Conservation (phyloP, 2,329 filamentous ascomycete genomes). For the Apiospora malaysiana region DNA sequence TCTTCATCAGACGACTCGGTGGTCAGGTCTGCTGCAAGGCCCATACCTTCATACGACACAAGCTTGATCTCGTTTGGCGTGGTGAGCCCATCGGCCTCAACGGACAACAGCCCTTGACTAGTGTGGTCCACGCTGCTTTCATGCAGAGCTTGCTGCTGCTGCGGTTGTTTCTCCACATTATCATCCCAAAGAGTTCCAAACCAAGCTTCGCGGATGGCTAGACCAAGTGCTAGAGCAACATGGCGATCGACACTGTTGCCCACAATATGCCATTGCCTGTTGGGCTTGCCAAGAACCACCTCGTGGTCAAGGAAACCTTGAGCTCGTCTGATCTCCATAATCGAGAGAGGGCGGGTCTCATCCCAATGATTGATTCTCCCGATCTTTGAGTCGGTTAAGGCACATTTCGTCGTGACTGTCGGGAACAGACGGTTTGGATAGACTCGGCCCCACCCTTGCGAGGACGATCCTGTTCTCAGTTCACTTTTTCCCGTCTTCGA, state of each 20-base stretch:
- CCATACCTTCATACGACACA: not conserved
- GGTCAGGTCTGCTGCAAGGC: not conserved
- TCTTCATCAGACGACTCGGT: slow-evolving; percentile 7
- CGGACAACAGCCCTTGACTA: not conserved
- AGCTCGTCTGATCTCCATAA: slow-evolving; percentile 71
- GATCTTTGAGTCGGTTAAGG: slow-evolving; percentile 58
- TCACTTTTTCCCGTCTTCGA: slow-evolving; percentile 46
- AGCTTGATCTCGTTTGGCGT: not conserved
- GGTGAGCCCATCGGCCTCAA: not conserved
- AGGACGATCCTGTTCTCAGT: slow-evolving; percentile 33
- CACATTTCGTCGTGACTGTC: slow-evolving; percentile 65
- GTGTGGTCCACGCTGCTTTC: not conserved
- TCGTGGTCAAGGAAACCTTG: slow-evolving; percentile 76
- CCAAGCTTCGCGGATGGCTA: slow-evolving; percentile 66
- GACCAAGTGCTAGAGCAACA: slow-evolving; percentile 69
- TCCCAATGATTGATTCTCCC: slow-evolving; percentile 69
- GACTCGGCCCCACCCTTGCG: slow-evolving; percentile 59
- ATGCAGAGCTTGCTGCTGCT: not conserved
- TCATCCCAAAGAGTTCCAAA: slow-evolving; percentile 38
- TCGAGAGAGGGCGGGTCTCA: slow-evolving; percentile 63
- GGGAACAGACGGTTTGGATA: slow-evolving; percentile 58
- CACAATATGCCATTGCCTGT: slow-evolving; percentile 67
- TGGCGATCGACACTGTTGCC: slow-evolving; percentile 79
- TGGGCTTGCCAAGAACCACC: slow-evolving; percentile 64
- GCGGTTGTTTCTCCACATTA: not conserved